These are phyloP conservation scores for Aspergillus cavernicola DNA, from an alignment of 495 filamentous ascomycete genomes.

Conservation along the genomic window DNA sequence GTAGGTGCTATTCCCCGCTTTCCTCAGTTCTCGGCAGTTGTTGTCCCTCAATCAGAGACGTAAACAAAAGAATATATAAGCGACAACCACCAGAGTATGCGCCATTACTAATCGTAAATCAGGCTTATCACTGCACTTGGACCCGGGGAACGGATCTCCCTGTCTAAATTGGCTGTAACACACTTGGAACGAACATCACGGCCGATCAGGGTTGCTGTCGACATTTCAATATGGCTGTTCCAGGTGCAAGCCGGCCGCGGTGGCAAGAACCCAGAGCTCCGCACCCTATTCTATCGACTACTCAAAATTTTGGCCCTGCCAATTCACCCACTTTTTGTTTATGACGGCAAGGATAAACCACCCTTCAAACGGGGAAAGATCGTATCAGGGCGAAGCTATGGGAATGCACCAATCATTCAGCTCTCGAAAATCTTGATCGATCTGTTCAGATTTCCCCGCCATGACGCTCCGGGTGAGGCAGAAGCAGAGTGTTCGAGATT, in stretches of 20 bases:
- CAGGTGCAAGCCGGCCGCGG: slow-evolving; percentile 84
- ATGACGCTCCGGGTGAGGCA: slow-evolving; percentile 91
- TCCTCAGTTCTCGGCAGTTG: not conserved
- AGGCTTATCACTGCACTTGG: slow-evolving; percentile 92
- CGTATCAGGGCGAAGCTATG: slow-evolving; percentile 35
- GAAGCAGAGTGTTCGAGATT: slow-evolving; percentile 93
- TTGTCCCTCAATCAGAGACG: not conserved
- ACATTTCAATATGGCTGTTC: slow-evolving; percentile 97
- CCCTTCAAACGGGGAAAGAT: slow-evolving; percentile 78
- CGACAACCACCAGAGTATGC: not conserved
- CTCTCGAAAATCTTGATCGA: slow-evolving; percentile 75
- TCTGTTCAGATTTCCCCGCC: slow-evolving; percentile 78
- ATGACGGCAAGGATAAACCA: slow-evolving; percentile 88
- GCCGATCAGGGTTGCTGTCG: slow-evolving; percentile 84
- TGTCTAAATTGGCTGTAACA: slow-evolving; percentile 77
- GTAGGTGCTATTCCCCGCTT: slow-evolving; percentile 25
- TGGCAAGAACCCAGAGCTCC: slow-evolving; percentile 84
- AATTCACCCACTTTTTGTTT: slow-evolving; percentile 90
- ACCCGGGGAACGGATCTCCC: slow-evolving; percentile 69
- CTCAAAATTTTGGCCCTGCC: slow-evolving; percentile 74
- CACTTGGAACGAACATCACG: slow-evolving; percentile 65
- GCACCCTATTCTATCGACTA: slow-evolving; percentile 90
- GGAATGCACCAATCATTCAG: slow-evolving; percentile 47
- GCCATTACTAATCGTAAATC: too few species aligned
- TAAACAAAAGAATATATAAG: slow-evolving; percentile 22